Evolutionary conservation across 2,329 filamentous ascomycete genomes (phyloP), one percentile per base, ranked within the genome.

Genomic region (Xenoacremonium recifei): DNA sequence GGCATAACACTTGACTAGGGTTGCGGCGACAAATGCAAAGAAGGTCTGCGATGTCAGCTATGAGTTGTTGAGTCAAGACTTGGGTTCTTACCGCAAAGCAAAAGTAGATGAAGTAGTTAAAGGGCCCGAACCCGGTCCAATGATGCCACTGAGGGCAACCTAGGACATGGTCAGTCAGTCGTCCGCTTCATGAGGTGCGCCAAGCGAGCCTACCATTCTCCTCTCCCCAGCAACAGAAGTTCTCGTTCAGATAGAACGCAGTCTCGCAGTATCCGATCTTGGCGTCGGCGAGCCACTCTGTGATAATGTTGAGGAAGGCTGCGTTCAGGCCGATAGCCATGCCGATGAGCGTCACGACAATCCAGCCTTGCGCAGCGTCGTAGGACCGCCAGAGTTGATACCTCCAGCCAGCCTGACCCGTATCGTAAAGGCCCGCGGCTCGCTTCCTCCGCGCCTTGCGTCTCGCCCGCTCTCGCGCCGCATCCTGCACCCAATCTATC

Each of bases 201-300:
- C 11, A 5, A 32, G 37, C 35, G 21, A 6, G 42, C 69, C 33
- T 67, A 84, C 84, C 91, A 60, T 81, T 85, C 57, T 96, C 90
- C 42, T 93, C 87, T 27, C 93, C 93, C 90, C 91, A 99, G 64
- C 93, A 99, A 68, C 93, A 99, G 65, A 99, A 99, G 63, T 81
- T 86, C 74, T 97, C 89, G 66, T 99, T 99, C 44, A 99, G 76
- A 63, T 99, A 99, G 66, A 97, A 99, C 3, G 84, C 92, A 7
- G 91, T 96, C 11, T 84, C 87, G 73, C 93, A 99, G 67, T 96
- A 85, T n/a, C 93, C 93, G 60, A 92, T 74, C 72, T 97, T 99
- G 63, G 96, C 84, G 68, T 99, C 93, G 25, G 89, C 87, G 48
- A 99, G 72, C 92, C 93, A 99, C 68, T 99, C 93, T 9, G 92